phyloP scores from a whole-genome alignment of 495 filamentous ascomycete species.

The Tuber brumale region DNA sequence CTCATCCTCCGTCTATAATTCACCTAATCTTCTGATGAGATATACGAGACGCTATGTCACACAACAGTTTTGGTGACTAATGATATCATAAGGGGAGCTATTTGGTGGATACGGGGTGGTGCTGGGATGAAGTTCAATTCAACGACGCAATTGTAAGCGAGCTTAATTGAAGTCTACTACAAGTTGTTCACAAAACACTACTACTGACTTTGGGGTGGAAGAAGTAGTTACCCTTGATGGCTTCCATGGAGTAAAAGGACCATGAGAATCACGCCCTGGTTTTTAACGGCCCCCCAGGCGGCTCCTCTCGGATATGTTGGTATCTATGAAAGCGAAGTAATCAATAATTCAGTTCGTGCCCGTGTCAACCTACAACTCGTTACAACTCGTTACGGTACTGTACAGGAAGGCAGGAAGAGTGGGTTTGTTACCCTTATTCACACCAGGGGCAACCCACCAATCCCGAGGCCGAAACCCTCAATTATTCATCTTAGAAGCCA shows the following conservation, averaged over 20 bases:
- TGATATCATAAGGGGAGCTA: not conserved
- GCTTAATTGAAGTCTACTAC: not conserved
- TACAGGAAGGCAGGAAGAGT: not conserved
- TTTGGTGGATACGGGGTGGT: not conserved
- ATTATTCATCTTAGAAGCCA: not conserved
- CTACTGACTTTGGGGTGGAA: not conserved
- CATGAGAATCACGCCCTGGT: not conserved
- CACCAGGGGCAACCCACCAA: not conserved
- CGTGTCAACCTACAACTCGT: not conserved
- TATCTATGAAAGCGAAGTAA: not conserved
- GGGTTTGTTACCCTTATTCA: not conserved
- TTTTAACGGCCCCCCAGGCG: not conserved
- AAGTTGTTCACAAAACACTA: not conserved
- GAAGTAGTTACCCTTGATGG: not conserved
- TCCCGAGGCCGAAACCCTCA: not conserved
- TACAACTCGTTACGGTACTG: not conserved
- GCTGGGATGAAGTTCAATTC: not conserved
- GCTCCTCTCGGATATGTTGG: not conserved
- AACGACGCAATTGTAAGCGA: not conserved
- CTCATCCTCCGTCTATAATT: not conserved
- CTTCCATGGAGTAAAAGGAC: not conserved
- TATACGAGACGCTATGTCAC: not conserved
- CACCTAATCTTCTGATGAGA: not conserved
- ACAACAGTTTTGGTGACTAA: not conserved
- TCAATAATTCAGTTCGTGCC: not conserved